Base-by-base conservation (phyloP, 1,139 yeast species). In the Suhomyces guaymorum region DNA sequence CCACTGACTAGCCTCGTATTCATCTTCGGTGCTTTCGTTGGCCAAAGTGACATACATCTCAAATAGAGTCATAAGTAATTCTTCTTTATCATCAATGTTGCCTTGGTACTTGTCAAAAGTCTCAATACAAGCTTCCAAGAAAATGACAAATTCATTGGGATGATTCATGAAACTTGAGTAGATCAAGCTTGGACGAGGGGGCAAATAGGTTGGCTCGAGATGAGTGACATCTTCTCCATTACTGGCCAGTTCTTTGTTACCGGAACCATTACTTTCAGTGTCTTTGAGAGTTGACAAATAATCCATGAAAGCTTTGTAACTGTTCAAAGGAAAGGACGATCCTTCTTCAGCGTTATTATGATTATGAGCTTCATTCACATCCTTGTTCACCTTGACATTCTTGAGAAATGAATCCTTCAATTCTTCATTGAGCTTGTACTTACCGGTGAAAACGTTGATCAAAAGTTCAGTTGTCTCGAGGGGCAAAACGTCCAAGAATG, bases 111-210 rank as follows among this genome's bases (percentile, higher is more conserved):
- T 74, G 41, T 84, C 90, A 54, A 86, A 86, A 7, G 86, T 74
- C 47, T 83, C 88, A 12, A 89, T 64, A 51, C 97, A 88, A 0
- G 97, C 97, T 54, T 92, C 98, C 37, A 92, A 61, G 47, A 94
- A 90, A n/a, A 87, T 85, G 13, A 90, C 95, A 70, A 92, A 90
- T 51, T 90, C 94, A 51, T 82, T 77, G 0, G 95, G 89, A 53
- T 85, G 88, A 49, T 82, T 78, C 11, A 86, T 78, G 56, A 92
- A 94, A 2, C 95, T 80, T 1, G 95, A 80, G 54, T 89, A 94
- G 2, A 92, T 86, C 26, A 92, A 68, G 35, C 90, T 75, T 3
- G 98, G 97, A 37, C 81, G 75, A 2, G 99, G 98, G 1, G 97
- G 97, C 38, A 84, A 81, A 54, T 90, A 90, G 0, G 96, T 86